Percentiles rank a stretch among this genome's conserved stretches.
phyloP scores from a whole-genome alignment of 768 basidiomycete species.

The Auriscalpium orientale region DNA sequence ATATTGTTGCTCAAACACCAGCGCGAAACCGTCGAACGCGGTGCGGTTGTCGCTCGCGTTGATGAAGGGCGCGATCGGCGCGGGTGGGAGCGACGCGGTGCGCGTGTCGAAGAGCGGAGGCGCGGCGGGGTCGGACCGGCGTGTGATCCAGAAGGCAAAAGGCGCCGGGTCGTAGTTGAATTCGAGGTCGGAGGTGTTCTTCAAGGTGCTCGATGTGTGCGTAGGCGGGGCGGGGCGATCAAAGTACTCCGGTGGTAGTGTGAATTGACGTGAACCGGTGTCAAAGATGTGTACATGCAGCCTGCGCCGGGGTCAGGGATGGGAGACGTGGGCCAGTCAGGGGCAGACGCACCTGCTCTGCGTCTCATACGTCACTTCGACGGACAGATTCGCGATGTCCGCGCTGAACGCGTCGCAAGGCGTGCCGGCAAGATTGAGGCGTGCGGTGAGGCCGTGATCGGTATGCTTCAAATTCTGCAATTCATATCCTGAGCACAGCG shows the following conservation, averaged over 20 bases:
- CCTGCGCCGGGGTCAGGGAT: slow-evolving; percentile 42
- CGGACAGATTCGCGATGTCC: slow-evolving; percentile 17
- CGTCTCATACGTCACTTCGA: slow-evolving; percentile 62
- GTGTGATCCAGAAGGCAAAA: slow-evolving; percentile 77
- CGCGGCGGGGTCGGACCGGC: slow-evolving; percentile 47
- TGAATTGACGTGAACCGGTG: slow-evolving; percentile 53
- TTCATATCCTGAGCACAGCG: not conserved
- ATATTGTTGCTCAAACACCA: slow-evolving; percentile 78
- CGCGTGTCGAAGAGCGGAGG: slow-evolving; percentile 68
- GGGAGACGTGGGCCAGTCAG: not conserved
- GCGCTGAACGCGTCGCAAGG: slow-evolving; percentile 22
- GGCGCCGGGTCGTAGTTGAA: slow-evolving; percentile 61
- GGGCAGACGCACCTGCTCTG: slow-evolving; percentile 32
- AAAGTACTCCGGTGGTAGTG: slow-evolving; percentile 49
- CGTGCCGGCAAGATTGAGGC: slow-evolving; percentile 12
- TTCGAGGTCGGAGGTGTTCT: slow-evolving; percentile 47
- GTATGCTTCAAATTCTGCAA: slow-evolving; percentile 4
- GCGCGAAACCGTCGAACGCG: slow-evolving; percentile 52
- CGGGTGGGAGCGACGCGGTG: slow-evolving; percentile 47
- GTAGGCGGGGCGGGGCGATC: slow-evolving; percentile 30
- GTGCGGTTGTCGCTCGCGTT: slow-evolving; percentile 42
- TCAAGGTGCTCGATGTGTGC: slow-evolving; percentile 20
- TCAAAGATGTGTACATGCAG: slow-evolving; percentile 66
- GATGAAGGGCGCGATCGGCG: slow-evolving; percentile 47
- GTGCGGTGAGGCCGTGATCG: slow-evolving; percentile 11